A percentile compares a stretch with the other conserved stretches of the same genome.
phyloP scores from a whole-genome alignment of 768 basidiomycete genomes.

The Tylopilus subfusipes region DNA sequence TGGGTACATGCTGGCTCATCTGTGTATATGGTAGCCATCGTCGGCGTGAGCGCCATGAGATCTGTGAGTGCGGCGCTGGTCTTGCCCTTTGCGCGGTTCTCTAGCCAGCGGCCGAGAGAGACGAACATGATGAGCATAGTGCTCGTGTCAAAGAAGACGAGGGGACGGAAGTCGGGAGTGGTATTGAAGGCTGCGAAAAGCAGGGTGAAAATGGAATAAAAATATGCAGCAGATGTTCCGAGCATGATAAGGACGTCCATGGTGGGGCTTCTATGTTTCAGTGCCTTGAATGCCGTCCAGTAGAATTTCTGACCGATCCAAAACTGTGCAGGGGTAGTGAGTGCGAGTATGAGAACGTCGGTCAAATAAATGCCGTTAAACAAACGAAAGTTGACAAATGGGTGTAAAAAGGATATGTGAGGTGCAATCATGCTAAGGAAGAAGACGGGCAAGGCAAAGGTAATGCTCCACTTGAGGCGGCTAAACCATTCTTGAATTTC shows the following conservation, averaged over 20 bases:
- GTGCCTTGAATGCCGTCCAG: slow-evolving; percentile 82
- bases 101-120: slow-evolving; percentile 90
- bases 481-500: slow-evolving; percentile 88
- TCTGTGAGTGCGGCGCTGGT: slow-evolving; percentile 96
- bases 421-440: slow-evolving; percentile 84
- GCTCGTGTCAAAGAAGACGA: slow-evolving; percentile 96
- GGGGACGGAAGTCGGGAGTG: slow-evolving; percentile 69
- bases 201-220: slow-evolving; percentile 79
- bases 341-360: slow-evolving; percentile 67
- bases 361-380: slow-evolving; percentile 74
- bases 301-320: slow-evolving; percentile 90
- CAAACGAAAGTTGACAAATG: slow-evolving; percentile 48
- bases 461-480: slow-evolving; percentile 68
- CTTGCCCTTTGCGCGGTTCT: slow-evolving; percentile 95
- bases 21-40: slow-evolving; percentile 94
- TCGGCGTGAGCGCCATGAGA: slow-evolving; percentile 91
- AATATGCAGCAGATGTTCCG: slow-evolving; percentile 91
- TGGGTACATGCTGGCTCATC: slow-evolving; percentile 75
- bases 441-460: slow-evolving; percentile 92
- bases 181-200: slow-evolving; percentile 59
- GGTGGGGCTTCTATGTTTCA: slow-evolving; percentile 85
- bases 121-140: slow-evolving; percentile 99
- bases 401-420: slow-evolving; percentile 56
- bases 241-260: slow-evolving; percentile 98
- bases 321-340: slow-evolving; percentile 91